Evolutionary conservation across 305 asterid genomes (phyloP).

Genomic region (Solanum hybrid): DNA sequence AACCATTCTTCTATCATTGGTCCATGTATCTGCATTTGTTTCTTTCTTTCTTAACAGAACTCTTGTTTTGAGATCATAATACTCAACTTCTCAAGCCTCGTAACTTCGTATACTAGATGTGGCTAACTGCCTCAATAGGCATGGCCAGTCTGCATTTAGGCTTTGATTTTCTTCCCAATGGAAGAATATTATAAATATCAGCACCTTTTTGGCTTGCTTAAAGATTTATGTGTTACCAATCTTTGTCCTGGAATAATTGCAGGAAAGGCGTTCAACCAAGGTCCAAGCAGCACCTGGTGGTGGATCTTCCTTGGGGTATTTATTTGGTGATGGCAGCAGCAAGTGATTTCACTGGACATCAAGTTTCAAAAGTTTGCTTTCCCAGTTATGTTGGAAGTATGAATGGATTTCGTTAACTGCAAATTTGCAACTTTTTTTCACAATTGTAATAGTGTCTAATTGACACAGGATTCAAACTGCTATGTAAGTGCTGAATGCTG

Average conservation of each 20-base stretch:
- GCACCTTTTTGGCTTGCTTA: background rate
- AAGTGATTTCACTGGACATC: conserved; percentile 2
- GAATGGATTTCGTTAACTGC: background rate
- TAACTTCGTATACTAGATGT: background rate
- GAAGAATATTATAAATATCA: background rate
- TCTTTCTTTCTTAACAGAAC: background rate
- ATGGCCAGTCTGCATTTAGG: background rate
- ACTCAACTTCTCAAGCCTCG: background rate
- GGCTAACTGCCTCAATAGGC: background rate
- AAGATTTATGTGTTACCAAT: background rate
- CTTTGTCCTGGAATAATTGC: conserved; percentile 2
- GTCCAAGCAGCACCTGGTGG: conserved; percentile 84
- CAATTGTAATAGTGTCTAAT: background rate
- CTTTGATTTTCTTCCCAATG: background rate
- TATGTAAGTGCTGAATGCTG: background rate
- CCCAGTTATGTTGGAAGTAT: background rate
- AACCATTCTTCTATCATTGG: background rate
- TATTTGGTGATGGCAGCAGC: conserved; percentile 47
- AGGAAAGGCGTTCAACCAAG: conserved; percentile 72
- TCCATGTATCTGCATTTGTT: background rate
- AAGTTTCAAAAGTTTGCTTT: background rate
- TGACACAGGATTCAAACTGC: background rate
- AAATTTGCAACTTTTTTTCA: background rate
- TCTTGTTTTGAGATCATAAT: background rate
- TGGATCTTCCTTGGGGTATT: conserved; percentile 52